These are phyloP conservation scores for Populus davidiana DNA, from an alignment of 345 rosid species.

Conservation along the genomic window DNA sequence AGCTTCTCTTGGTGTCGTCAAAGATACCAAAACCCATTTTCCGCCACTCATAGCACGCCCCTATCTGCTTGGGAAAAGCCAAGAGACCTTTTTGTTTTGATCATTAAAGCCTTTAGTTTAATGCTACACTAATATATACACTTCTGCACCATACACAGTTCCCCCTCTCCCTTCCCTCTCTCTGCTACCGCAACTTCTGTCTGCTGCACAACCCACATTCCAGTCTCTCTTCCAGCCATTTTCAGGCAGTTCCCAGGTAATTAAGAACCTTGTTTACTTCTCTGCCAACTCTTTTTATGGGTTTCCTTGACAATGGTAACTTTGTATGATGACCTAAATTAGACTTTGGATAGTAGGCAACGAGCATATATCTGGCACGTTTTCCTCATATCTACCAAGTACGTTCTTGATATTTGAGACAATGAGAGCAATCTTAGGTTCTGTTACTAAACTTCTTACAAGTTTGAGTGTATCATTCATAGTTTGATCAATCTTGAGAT, in stretches of 20 bases:
- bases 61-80: conserved; percentile 74
- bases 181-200: background rate
- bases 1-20: conserved; percentile 33
- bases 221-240: conserved; percentile 21
- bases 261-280: conserved; percentile 13
- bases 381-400: background rate
- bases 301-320: background rate
- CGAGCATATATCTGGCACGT: background rate
- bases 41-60: conserved; percentile 72
- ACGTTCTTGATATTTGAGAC: background rate
- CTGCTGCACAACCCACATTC: conserved; percentile 15
- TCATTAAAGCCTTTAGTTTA: background rate
- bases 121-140: background rate
- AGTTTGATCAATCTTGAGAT: background rate
- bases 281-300: background rate
- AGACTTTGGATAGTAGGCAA: background rate
- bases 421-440: background rate
- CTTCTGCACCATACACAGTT: conserved; percentile 9
- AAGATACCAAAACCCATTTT: conserved; percentile 41
- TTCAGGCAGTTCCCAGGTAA: conserved; percentile 34
- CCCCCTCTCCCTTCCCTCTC: background rate
- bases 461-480: background rate
- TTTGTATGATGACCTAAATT: background rate
- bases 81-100: conserved; percentile 17
- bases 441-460: background rate